These are phyloP conservation scores for Capsella bursapastoris DNA, from an alignment of 345 rosid genomes.

Conservation along the genomic window DNA sequence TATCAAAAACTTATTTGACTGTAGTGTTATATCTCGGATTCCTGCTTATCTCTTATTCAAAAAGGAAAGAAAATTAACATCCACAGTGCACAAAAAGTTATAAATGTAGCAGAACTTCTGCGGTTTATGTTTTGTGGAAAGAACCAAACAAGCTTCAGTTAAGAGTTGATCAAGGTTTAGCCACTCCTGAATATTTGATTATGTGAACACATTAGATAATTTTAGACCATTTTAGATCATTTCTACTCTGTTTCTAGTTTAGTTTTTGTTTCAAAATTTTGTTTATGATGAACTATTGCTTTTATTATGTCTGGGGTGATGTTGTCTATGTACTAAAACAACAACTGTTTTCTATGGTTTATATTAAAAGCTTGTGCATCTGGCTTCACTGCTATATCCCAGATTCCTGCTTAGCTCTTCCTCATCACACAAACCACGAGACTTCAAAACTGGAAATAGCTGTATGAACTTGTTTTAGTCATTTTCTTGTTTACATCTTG, in stretches of 20 bases:
- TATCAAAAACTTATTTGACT: conserved; percentile 30
- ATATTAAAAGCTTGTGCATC: conserved; percentile 25
- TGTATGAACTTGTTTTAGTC: not conserved
- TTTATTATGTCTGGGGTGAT: conserved; percentile 18
- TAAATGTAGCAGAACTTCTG: too few relatives aligned
- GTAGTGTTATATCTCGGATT: not conserved
- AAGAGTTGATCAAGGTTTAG: too few relatives aligned
- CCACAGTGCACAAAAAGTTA: too few relatives aligned
- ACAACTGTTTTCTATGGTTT: conserved; percentile 25
- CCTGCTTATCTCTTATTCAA: not conserved
- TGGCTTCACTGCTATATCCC: conserved; percentile 15
- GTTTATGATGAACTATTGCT: not conserved
- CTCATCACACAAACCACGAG: conserved; percentile 5
- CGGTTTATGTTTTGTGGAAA: too few relatives aligned
- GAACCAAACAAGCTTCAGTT: conserved; percentile 44
- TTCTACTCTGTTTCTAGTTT: not conserved
- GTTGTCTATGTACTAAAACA: conserved; percentile 30
- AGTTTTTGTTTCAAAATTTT: not conserved
- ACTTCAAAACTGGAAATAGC: conserved; percentile 31
- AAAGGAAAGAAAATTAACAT: too few relatives aligned
- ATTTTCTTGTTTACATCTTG: not conserved
- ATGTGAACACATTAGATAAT: too few relatives aligned
- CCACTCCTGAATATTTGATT: too few relatives aligned
- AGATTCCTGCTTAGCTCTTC: not conserved
- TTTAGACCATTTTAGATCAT: not conserved